These are phyloP conservation scores for Picea sitchensis DNA, from an alignment of 75 land plant genomes.

Conservation along the genomic window DNA sequence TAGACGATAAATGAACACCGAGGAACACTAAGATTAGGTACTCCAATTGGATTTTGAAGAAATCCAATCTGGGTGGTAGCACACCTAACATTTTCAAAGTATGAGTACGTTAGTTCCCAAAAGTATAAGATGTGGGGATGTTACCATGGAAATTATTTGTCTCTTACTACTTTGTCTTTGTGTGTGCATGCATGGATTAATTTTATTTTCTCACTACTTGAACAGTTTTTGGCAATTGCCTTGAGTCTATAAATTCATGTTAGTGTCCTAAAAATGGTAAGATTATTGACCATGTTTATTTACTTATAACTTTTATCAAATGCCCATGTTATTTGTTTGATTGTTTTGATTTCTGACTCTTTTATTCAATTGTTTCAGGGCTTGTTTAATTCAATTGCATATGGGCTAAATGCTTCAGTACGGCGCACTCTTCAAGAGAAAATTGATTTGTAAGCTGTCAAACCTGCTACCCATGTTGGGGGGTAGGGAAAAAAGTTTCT, in stretches of 20 bases:
- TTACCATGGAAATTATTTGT: no score
- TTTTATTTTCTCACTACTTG: no score
- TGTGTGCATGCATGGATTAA: no score
- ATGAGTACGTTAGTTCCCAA: no score
- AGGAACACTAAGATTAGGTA: no score
- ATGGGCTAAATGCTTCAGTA: slow-evolving; percentile 90
- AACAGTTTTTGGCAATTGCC: neutral
- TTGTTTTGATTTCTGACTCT: slow-evolving; percentile 9
- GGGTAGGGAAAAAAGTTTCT: neutral
- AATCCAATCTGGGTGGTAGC: no score
- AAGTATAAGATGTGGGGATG: no score
- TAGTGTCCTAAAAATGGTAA: neutral
- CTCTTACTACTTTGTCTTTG: no score
- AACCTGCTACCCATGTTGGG: neutral
- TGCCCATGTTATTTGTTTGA: neutral
- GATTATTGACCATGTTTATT: neutral
- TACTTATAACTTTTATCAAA: neutral
- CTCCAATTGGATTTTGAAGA: no score
- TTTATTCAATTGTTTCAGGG: slow-evolving; percentile 42
- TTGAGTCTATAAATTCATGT: neutral
- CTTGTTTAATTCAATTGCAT: slow-evolving; percentile 88
- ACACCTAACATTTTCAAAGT: no score
- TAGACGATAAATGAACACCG: no score
- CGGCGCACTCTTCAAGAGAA: slow-evolving; percentile 73
- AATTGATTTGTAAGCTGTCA: slow-evolving; percentile 60